These are phyloP conservation scores for Botrytis elliptica DNA, from an alignment of 2,329 filamentous ascomycete genomes.

Conservation along the genomic window DNA sequence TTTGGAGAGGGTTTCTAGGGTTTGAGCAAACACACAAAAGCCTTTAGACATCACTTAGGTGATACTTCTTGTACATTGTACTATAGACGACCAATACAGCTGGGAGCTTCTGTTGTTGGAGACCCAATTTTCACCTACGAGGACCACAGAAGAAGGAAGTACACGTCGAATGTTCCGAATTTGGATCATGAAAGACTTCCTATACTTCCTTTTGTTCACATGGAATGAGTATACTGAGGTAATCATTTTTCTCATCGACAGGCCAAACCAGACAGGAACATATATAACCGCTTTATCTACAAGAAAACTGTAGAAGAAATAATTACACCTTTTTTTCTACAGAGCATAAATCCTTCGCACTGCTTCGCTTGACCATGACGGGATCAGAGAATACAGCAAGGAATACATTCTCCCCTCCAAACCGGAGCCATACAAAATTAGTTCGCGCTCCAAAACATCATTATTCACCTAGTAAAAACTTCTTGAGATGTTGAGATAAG, in stretches of 20 bases:
- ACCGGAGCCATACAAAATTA: neutral
- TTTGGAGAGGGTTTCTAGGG: constrained; percentile 28
- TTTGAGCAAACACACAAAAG: constrained; percentile 32
- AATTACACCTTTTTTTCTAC: neutral
- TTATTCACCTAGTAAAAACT: neutral
- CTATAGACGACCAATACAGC: constrained; percentile 37
- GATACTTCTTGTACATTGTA: constrained; percentile 42
- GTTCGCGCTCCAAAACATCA: neutral
- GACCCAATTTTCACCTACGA: constrained; percentile 20
- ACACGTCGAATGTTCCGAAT: neutral
- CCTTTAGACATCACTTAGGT: constrained; percentile 38
- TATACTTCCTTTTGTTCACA: neutral
- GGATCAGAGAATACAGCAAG: neutral
- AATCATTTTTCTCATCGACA: neutral
- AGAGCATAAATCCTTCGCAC: neutral
- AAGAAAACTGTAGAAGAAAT: neutral
- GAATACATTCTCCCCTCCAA: neutral
- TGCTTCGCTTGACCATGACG: neutral
- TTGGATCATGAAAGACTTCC: neutral
- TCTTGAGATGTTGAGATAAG: neutral
- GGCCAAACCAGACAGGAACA: neutral
- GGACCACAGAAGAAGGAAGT: constrained; percentile 4
- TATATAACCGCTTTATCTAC: neutral
- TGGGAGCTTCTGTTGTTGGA: constrained; percentile 23
- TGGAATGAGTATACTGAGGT: neutral